These are phyloP conservation scores for Aspergillus texensis DNA, from an alignment of 2,329 filamentous ascomycete species.

Conservation along the genomic window DNA sequence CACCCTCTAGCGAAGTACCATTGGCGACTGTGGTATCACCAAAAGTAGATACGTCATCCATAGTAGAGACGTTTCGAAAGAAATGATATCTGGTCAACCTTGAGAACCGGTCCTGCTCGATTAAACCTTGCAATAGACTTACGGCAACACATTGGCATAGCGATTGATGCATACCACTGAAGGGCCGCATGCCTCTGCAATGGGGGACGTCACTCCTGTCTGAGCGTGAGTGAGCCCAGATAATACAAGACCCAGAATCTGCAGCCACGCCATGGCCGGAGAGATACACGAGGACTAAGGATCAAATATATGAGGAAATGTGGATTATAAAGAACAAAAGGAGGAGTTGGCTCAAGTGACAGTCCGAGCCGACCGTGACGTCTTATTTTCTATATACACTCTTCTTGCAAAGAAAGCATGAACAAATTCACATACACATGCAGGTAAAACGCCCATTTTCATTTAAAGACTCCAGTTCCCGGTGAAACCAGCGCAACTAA, in stretches of 20 bases:
- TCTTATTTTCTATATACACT: neutral
- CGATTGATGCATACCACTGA: constrained; percentile 43
- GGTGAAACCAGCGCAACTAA: neutral
- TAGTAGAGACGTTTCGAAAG: constrained; percentile 34
- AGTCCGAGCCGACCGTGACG: neutral
- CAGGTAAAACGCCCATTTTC: neutral
- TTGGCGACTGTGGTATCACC: constrained; percentile 37
- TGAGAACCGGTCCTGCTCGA: constrained; percentile 17
- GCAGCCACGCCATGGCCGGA: neutral
- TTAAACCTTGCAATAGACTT: constrained; percentile 8
- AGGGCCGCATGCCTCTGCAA: constrained; percentile 33
- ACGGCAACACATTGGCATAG: constrained; percentile 35
- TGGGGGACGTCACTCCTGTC: constrained; percentile 29
- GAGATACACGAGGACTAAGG: neutral
- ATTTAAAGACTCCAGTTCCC: neutral
- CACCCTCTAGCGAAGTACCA: constrained; percentile 33
- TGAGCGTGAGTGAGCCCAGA: constrained; percentile 23
- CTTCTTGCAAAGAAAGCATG: neutral
- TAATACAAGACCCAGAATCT: constrained; percentile 9
- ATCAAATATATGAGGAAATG: neutral
- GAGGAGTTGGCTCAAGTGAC: neutral
- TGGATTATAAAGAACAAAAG: neutral
- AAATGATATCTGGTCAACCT: constrained; percentile 41
- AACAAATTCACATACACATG: neutral
- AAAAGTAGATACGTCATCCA: constrained; percentile 28